Evolutionary conservation across 2,329 filamentous ascomycete species (phyloP).

Genomic region (Chaetomium sp.): DNA sequence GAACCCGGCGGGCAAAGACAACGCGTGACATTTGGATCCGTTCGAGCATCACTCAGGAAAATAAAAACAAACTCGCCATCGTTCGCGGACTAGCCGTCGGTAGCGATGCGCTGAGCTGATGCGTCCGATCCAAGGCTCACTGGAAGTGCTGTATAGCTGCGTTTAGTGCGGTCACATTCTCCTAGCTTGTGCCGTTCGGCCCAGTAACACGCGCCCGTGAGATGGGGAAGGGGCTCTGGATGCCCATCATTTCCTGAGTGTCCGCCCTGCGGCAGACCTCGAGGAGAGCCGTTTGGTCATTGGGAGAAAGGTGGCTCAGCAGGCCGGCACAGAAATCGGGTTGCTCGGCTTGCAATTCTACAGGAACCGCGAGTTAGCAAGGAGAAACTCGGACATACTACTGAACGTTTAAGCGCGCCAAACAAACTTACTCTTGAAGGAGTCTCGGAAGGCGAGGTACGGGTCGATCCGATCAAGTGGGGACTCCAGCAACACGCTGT

Average conservation of each 20-base stretch:
- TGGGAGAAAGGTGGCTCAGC: conserved; percentile 67
- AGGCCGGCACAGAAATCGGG: conserved; percentile 80
- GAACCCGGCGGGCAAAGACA: too few species aligned
- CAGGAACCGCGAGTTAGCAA: background rate
- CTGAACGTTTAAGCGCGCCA: too few species aligned
- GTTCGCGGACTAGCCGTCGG: too few species aligned
- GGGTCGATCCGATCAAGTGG: conserved; percentile 93
- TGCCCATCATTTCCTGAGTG: conserved; percentile 37
- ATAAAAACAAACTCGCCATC: too few species aligned
- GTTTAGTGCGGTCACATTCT: background rate
- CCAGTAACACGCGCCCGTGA: conserved; percentile 10
- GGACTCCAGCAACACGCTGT: conserved; percentile 86
- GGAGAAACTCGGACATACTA: too few species aligned
- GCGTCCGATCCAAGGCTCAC: background rate
- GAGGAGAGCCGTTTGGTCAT: conserved; percentile 78
- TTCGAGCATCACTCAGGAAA: background rate
- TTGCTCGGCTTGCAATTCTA: conserved; percentile 84
- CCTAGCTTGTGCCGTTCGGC: conserved; percentile 20
- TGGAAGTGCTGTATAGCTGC: background rate
- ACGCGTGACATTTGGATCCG: background rate
- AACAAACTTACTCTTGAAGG: conserved; percentile 66
- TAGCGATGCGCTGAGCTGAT: background rate
- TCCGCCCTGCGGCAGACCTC: conserved; percentile 67
- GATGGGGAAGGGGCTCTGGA: conserved; percentile 25
- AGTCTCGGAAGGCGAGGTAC: conserved; percentile 79